These are phyloP conservation scores for Phytopythium delawarense DNA, from an alignment of 352 stramenopile genomes.

Conservation along the genomic window DNA sequence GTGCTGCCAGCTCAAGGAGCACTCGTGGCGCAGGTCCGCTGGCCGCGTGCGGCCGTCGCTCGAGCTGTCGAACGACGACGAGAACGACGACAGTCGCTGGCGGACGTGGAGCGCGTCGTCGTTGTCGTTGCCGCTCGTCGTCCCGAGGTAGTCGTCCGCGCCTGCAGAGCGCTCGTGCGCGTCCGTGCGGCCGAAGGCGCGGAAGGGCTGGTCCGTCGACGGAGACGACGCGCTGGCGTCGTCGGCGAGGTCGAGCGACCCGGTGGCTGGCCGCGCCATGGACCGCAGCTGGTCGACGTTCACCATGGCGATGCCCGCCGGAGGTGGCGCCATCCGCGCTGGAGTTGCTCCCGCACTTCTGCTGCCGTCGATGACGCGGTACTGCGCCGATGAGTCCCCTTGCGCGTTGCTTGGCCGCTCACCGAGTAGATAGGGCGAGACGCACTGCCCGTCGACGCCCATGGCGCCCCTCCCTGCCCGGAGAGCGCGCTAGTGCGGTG, in stretches of 20 bases:
- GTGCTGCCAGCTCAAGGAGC: slow-evolving; percentile 65
- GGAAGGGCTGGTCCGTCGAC: not conserved
- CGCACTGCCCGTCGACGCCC: not conserved
- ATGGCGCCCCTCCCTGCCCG: not conserved
- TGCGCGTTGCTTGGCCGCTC: not conserved
- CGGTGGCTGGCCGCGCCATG: not conserved
- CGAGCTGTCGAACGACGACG: slow-evolving; percentile 6
- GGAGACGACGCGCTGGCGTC: not conserved
- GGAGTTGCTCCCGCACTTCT: not conserved
- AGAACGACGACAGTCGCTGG: not conserved
- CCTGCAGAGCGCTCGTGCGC: not conserved
- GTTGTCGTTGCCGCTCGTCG: not conserved
- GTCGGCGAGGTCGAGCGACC: not conserved
- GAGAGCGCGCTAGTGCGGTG: not conserved
- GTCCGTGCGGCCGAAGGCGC: not conserved
- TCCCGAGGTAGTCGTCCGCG: not conserved
- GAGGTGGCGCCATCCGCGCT: not conserved
- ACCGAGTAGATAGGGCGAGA: not conserved
- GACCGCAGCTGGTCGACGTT: not conserved
- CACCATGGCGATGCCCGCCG: not conserved
- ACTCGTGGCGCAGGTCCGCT: slow-evolving; percentile 21
- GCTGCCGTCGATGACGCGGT: no score
- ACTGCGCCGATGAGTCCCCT: not conserved
- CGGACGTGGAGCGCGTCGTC: not conserved
- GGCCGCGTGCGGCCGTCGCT: not conserved